Conservation (phyloP, 257 asterid species). For the Euphrasia confusa region DNA sequence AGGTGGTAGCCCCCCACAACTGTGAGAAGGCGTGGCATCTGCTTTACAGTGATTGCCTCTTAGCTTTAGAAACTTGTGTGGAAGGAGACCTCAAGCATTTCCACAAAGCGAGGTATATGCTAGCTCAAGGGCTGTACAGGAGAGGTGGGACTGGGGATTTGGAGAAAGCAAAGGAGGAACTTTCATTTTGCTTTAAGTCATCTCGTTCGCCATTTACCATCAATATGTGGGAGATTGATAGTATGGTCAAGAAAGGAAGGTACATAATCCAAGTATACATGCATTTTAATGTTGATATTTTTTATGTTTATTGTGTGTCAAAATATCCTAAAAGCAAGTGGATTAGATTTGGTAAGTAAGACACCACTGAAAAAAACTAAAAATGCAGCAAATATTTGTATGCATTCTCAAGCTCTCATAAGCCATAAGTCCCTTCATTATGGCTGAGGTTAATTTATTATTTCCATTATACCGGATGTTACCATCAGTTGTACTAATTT, state of each 20-base stretch:
- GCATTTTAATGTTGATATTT: slow-evolving; percentile 20
- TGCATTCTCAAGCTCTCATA: slow-evolving; percentile 7
- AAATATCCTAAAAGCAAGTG: slow-evolving; percentile 16
- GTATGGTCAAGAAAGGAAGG: slow-evolving; percentile 96
- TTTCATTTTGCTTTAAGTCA: slow-evolving; percentile 94
- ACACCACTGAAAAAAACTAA: neutral
- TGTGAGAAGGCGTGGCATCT: slow-evolving; percentile 64
- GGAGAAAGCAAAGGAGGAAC: slow-evolving; percentile 95
- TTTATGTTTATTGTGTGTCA: slow-evolving; percentile 18
- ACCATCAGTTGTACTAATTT: slow-evolving; percentile 14
- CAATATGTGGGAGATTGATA: slow-evolving; percentile 99
- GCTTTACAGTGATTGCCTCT: slow-evolving; percentile 87
- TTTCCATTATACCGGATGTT: slow-evolving; percentile 3
- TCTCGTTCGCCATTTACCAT: slow-evolving; percentile 86
- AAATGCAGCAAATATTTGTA: slow-evolving; percentile 17
- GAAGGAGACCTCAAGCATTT: slow-evolving; percentile 99
- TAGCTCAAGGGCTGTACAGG: slow-evolving; percentile 78
- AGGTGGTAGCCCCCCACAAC: slow-evolving; percentile 31
- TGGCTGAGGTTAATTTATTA: slow-evolving; percentile 7
- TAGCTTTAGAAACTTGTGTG: slow-evolving; percentile 82
- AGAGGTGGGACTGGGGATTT: slow-evolving; percentile 75
- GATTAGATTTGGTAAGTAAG: slow-evolving; percentile 15
- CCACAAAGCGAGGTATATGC: slow-evolving; percentile 92
- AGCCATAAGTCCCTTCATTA: slow-evolving; percentile 13
- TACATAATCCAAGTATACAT: slow-evolving; percentile 22